Conservation (phyloP, 2,329 filamentous ascomycete genomes). For the Aspergillus aculeatus region DNA sequence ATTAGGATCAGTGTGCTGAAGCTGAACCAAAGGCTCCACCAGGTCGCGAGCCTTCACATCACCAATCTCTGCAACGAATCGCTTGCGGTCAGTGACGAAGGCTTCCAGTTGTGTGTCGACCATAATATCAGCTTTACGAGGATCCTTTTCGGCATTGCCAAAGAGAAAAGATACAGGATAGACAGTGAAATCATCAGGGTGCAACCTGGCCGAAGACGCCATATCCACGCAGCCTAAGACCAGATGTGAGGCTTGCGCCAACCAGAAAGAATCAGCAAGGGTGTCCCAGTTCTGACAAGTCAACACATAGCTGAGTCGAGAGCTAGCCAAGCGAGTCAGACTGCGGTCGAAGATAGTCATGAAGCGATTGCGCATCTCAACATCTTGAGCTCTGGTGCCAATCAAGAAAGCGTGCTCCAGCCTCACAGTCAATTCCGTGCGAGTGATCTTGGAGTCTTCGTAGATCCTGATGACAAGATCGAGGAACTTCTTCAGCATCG, state of each 20-base stretch:
- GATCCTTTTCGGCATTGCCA: slow-evolving; percentile 69
- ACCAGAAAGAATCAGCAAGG: slow-evolving; percentile 91
- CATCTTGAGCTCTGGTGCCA: slow-evolving; percentile 85
- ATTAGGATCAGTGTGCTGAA: slow-evolving; percentile 83
- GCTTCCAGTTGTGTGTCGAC: slow-evolving; percentile 78
- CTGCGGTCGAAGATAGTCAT: slow-evolving; percentile 95
- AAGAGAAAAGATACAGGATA: slow-evolving; percentile 73
- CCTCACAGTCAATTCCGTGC: slow-evolving; percentile 91
- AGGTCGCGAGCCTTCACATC: slow-evolving; percentile 87
- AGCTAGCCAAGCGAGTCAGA: slow-evolving; percentile 86
- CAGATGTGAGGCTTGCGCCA: slow-evolving; percentile 90
- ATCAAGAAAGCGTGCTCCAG: slow-evolving; percentile 99
- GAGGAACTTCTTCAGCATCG: slow-evolving; percentile 87
- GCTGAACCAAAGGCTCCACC: slow-evolving; percentile 82
- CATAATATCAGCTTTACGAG: slow-evolving; percentile 63
- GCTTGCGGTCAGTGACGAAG: slow-evolving; percentile 73
- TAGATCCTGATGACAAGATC: slow-evolving; percentile 97
- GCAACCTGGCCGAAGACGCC: slow-evolving; percentile 73
- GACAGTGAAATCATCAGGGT: slow-evolving; percentile 79
- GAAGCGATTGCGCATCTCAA: slow-evolving; percentile 95
- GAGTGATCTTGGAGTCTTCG: slow-evolving; percentile 91
- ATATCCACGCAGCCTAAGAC: slow-evolving; percentile 88
- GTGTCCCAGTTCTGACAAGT: slow-evolving; percentile 96
- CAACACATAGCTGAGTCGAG: slow-evolving; percentile 84
- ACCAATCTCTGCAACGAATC: slow-evolving; percentile 79